A percentile compares a stretch with the other conserved stretches of the same genome.
phyloP scores from a whole-genome alignment of 2,329 filamentous ascomycete genomes.

The Myriosclerotinia duriaeana region DNA sequence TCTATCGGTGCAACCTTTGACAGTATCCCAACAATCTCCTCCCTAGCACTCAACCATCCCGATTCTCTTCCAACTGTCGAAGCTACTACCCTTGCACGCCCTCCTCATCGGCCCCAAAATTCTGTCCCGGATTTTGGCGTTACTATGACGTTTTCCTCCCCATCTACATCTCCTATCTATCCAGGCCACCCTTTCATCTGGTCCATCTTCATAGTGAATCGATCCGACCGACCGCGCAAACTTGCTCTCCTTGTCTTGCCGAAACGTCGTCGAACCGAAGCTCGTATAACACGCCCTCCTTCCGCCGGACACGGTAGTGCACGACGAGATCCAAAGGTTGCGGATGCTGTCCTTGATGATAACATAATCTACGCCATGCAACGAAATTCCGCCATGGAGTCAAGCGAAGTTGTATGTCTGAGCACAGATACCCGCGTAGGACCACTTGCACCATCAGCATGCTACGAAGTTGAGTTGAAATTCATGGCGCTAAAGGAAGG shows the following conservation, averaged over 20 bases:
- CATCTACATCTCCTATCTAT: conserved; percentile 56
- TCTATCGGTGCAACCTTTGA: conserved; percentile 58
- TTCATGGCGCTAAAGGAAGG: conserved; percentile 69
- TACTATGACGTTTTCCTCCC: conserved; percentile 71
- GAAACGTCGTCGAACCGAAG: conserved; percentile 60
- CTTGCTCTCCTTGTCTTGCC: conserved; percentile 69
- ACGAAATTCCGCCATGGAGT: conserved; percentile 61
- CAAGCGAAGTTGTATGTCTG: conserved; percentile 69
- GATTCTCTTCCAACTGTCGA: conserved; percentile 61
- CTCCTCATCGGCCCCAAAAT: conserved; percentile 43
- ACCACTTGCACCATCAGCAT: conserved; percentile 68
- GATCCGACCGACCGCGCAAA: conserved; percentile 61
- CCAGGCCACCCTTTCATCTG: conserved; percentile 69
- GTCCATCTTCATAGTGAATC: conserved; percentile 75
- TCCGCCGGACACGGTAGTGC: conserved; percentile 46
- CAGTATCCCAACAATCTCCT: conserved; percentile 53
- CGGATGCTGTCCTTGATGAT: conserved; percentile 70
- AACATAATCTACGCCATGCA: conserved; percentile 71
- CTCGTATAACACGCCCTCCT: conserved; percentile 47
- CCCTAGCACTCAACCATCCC: conserved; percentile 57
- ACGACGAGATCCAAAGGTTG: conserved; percentile 45
- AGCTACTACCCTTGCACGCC: conserved; percentile 43
- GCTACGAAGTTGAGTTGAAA: conserved; percentile 69
- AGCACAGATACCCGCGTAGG: conserved; percentile 74
- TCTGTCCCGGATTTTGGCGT: conserved; percentile 64